phyloP scores from a whole-genome alignment of 2,329 filamentous ascomycete species.

The Fusarium guadeloupense region DNA sequence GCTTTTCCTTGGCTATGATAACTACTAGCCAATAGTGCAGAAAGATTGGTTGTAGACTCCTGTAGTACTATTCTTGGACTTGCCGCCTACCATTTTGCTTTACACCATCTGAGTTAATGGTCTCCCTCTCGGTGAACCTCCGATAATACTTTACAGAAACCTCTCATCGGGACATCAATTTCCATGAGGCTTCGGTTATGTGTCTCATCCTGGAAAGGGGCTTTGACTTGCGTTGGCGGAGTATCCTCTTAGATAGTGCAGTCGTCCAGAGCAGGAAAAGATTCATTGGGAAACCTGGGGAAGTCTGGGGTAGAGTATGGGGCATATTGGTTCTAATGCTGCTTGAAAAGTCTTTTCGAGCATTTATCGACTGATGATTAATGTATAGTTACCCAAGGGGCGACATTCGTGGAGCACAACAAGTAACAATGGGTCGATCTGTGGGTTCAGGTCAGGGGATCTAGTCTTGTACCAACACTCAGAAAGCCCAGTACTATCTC shows the following conservation, averaged over 20 bases:
- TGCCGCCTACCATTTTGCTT: not conserved
- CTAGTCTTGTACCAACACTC: not conserved
- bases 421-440: slow-evolving; percentile 3
- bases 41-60: too few species aligned
- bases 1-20: too few species aligned
- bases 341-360: too few species aligned
- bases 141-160: not conserved
- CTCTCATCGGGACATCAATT: not conserved
- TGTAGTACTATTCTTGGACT: not conserved
- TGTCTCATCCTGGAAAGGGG: not conserved
- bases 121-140: slow-evolving; percentile 24
- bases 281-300: not conserved
- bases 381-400: not conserved
- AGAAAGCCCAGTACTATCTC: not conserved
- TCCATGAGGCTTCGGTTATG: slow-evolving; percentile 1
- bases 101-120: not conserved
- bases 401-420: not conserved
- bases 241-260: not conserved
- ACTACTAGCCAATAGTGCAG: not conserved
- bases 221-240: not conserved
- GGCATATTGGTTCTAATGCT: not conserved
- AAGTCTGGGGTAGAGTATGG: not conserved
- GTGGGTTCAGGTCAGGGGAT: not conserved
- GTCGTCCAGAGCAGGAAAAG: not conserved
- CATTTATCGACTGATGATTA: not conserved